These are phyloP conservation scores for Aspergillus cejpii DNA, from an alignment of 2,329 filamentous ascomycete genomes.

Conservation along the genomic window DNA sequence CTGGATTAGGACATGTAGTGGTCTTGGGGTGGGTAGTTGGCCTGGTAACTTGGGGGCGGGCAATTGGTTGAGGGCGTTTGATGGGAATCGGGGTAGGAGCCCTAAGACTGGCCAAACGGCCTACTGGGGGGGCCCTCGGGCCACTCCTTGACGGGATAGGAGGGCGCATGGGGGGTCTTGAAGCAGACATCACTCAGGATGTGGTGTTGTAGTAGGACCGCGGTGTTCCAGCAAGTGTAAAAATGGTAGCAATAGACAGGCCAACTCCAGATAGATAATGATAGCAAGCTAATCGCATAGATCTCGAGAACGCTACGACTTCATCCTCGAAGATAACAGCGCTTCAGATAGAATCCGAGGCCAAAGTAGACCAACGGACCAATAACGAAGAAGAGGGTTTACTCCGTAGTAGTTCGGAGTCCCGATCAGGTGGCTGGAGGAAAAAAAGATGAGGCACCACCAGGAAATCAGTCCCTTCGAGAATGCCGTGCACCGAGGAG, in stretches of 20 bases:
- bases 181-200: slow-evolving; percentile 25
- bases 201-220: background rate
- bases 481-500: too few relatives aligned
- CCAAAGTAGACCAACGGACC: background rate
- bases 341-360: background rate
- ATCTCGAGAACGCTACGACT: background rate
- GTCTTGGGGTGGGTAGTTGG: slow-evolving; percentile 36
- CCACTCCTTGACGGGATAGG: slow-evolving; percentile 23
- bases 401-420: background rate
- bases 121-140: slow-evolving; percentile 26
- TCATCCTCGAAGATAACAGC: background rate
- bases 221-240: background rate
- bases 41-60: slow-evolving; percentile 26
- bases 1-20: slow-evolving; percentile 41
- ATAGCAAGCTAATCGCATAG: background rate
- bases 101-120: slow-evolving; percentile 38
- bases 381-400: background rate
- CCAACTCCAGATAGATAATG: background rate
- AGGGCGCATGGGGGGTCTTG: slow-evolving; percentile 31
- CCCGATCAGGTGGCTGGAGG: background rate
- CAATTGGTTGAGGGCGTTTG: slow-evolving; percentile 31
- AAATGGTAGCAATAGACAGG: background rate
- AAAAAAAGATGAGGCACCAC: background rate
- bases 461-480: background rate
- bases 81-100: slow-evolving; percentile 34